Conservation (phyloP, 805 yeast genomes). For the Myxozyma neotropica region DNA sequence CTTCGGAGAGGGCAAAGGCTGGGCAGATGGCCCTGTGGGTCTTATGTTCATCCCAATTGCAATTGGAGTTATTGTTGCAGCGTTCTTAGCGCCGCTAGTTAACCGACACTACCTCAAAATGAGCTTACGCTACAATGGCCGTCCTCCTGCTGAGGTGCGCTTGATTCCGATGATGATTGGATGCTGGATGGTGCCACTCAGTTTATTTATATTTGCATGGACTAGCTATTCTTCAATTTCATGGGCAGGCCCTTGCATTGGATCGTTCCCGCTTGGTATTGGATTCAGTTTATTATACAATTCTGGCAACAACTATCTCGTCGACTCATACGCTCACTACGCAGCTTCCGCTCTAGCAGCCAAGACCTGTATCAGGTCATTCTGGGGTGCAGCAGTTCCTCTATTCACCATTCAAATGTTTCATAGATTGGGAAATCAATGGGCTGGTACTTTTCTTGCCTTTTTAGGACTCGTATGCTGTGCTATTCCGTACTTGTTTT, state of each 20-base stretch:
- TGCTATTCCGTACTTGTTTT: slow-evolving; percentile 60
- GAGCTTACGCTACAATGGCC: slow-evolving; percentile 51
- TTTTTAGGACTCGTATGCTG: slow-evolving; percentile 54
- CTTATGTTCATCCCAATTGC: slow-evolving; percentile 67
- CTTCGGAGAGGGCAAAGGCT: slow-evolving; percentile 55
- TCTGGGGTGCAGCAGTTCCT: slow-evolving; percentile 60
- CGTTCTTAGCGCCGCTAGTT: slow-evolving; percentile 40
- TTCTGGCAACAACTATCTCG: slow-evolving; percentile 61
- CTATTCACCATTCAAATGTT: slow-evolving; percentile 62
- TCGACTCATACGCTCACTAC: slow-evolving; percentile 49
- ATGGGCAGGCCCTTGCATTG: slow-evolving; percentile 57
- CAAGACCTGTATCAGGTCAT: slow-evolving; percentile 61
- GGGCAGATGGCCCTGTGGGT: slow-evolving; percentile 58
- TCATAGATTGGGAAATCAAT: slow-evolving; percentile 55
- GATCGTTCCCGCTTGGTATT: slow-evolving; percentile 48
- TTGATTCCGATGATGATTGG: slow-evolving; percentile 63
- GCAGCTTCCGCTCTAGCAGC: slow-evolving; percentile 86
- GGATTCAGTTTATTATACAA: slow-evolving; percentile 55
- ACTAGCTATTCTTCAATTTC: slow-evolving; percentile 52
- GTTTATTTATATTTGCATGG: slow-evolving; percentile 65
- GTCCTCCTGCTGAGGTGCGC: slow-evolving; percentile 58
- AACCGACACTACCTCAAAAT: slow-evolving; percentile 41
- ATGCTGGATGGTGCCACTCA: slow-evolving; percentile 53
- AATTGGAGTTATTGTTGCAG: slow-evolving; percentile 73
- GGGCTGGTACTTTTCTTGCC: slow-evolving; percentile 59